A percentile compares a stretch with the other conserved stretches of the same genome.
phyloP scores from a whole-genome alignment of 2,329 filamentous ascomycete genomes.

The Ceratocystis harringtonii region DNA sequence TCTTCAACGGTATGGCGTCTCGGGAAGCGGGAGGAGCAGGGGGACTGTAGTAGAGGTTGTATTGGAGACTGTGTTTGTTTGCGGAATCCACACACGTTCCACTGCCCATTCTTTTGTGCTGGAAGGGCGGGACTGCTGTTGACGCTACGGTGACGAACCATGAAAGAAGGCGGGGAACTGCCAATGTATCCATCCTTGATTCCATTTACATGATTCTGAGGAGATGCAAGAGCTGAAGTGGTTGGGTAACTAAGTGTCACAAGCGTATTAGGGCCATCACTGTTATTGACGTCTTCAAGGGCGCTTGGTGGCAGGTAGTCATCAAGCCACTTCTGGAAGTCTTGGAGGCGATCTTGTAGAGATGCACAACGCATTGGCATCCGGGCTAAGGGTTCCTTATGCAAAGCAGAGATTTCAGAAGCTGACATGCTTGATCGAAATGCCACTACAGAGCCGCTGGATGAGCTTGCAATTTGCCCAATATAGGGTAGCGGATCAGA shows the following conservation, averaged over 20 bases:
- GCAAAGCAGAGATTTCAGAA: not conserved
- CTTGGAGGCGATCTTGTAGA: slow-evolving; percentile 15
- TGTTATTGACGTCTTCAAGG: not conserved
- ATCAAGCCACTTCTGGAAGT: slow-evolving; percentile 18
- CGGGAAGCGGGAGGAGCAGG: not conserved
- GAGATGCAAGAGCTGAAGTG: not conserved
- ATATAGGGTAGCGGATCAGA: not conserved
- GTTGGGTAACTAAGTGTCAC: not conserved
- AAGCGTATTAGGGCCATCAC: not conserved
- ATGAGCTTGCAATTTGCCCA: not conserved
- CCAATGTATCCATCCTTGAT: not conserved
- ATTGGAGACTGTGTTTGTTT: not conserved
- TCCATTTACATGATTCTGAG: not conserved
- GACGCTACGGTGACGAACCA: not conserved
- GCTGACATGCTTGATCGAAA: not conserved
- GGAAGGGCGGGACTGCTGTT: not conserved
- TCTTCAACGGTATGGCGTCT: not conserved
- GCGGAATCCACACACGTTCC: not conserved
- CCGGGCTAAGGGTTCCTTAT: not conserved
- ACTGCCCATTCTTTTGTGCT: not conserved
- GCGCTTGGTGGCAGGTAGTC: slow-evolving; percentile 12
- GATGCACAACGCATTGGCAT: slow-evolving; percentile 3
- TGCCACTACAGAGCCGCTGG: not conserved
- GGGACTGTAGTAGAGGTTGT: not conserved
- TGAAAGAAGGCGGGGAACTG: not conserved